phyloP scores from a whole-genome alignment of 495 filamentous ascomycete genomes.

The Penicillium chermesinum region DNA sequence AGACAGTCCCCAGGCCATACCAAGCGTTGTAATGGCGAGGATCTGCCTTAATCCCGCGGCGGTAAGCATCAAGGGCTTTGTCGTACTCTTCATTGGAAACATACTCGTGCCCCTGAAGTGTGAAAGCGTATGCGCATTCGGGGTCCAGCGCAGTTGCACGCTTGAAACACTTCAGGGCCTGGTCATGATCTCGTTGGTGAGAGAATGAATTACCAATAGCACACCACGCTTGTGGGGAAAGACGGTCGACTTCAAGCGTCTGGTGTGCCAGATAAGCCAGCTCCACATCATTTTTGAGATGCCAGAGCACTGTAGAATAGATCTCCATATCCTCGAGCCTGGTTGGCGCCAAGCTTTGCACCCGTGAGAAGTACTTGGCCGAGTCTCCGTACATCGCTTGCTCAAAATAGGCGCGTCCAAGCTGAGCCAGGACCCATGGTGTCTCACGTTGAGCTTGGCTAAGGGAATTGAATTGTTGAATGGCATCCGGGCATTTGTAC shows the following conservation, averaged over 20 bases:
- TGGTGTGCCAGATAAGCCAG: slow-evolving; percentile 89
- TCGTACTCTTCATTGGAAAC: slow-evolving; percentile 97
- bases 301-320: slow-evolving; percentile 96
- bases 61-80: slow-evolving; percentile 81
- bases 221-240: slow-evolving; percentile 93
- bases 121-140: slow-evolving; percentile 91
- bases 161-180: slow-evolving; percentile 92
- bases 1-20: slow-evolving; percentile 90
- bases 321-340: slow-evolving; percentile 92
- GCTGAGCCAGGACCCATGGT: slow-evolving; percentile 87
- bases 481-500: slow-evolving; percentile 71
- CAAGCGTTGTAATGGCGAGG: slow-evolving; percentile 93
- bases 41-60: slow-evolving; percentile 76
- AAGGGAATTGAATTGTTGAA: slow-evolving; percentile 64
- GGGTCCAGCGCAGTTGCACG: slow-evolving; percentile 86
- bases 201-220: slow-evolving; percentile 93
- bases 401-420: slow-evolving; percentile 87
- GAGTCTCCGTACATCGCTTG: slow-evolving; percentile 77
- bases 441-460: slow-evolving; percentile 77
- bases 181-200: slow-evolving; percentile 89
- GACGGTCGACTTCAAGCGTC: slow-evolving; percentile 74
- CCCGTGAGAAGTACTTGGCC: slow-evolving; percentile 73
- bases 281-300: slow-evolving; percentile 84
- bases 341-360: slow-evolving; percentile 70
- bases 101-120: slow-evolving; percentile 92